phyloP scores from a whole-genome alignment of 441 rosid genomes.

The Arabidopsis hybrid region DNA sequence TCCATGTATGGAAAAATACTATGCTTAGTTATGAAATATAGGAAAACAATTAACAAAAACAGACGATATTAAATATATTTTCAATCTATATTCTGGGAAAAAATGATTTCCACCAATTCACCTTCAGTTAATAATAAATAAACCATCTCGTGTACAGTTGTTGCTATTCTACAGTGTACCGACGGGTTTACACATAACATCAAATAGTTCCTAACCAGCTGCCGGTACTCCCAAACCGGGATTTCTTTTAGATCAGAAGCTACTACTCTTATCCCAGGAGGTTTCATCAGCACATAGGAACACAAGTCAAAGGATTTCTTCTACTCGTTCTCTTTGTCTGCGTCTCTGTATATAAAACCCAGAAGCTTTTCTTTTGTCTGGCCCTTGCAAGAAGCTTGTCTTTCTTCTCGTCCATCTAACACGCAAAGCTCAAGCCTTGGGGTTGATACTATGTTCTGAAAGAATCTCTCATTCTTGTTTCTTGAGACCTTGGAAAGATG shows the following conservation, averaged over 20 bases:
- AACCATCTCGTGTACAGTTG: conserved; percentile 14
- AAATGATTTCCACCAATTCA: conserved; percentile 26
- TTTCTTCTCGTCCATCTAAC: conserved; percentile 20
- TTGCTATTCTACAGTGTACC: conserved; percentile 30
- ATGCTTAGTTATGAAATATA: neutral
- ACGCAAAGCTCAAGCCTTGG: conserved; percentile 37
- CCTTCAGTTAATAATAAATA: conserved; percentile 6
- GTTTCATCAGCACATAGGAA: conserved; percentile 17
- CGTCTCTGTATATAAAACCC: conserved; percentile 25
- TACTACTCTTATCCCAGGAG: conserved; percentile 5
- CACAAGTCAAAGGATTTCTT: conserved; percentile 16
- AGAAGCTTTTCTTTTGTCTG: conserved; percentile 20
- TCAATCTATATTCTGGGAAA: neutral
- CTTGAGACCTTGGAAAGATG: conserved; percentile 32
- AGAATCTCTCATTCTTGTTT: conserved; percentile 30
- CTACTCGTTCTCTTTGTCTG: conserved; percentile 1
- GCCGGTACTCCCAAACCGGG: conserved; percentile 24
- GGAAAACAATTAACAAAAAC: neutral
- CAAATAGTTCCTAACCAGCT: conserved; percentile 23
- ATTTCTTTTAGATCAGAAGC: conserved; percentile 9
- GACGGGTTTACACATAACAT: conserved; percentile 33
- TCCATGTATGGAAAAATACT: neutral
- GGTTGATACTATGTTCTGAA: conserved; percentile 28
- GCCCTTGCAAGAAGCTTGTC: conserved; percentile 17
- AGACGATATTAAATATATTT: neutral